These are phyloP conservation scores for Grosmannia serpens DNA, from an alignment of 2,329 filamentous ascomycete species.

Conservation along the genomic window DNA sequence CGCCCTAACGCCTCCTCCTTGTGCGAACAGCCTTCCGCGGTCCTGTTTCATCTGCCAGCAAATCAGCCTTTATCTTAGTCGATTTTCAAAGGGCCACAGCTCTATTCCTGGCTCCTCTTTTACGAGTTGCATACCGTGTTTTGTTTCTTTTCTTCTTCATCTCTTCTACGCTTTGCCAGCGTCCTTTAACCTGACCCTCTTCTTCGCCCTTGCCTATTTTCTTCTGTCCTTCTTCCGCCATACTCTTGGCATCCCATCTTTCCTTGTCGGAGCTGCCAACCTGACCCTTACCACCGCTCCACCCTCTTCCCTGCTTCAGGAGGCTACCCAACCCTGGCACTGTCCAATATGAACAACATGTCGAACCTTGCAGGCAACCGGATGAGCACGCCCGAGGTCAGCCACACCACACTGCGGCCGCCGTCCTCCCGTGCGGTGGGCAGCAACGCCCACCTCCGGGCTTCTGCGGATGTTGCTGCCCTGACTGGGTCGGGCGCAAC, in stretches of 20 bases:
- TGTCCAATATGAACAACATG: constrained; percentile 42
- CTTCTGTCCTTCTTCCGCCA: constrained; percentile 1
- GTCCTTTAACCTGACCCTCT: constrained; percentile 1
- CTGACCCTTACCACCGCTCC: background rate
- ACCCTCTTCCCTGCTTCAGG: background rate
- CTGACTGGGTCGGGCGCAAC: constrained; percentile 55
- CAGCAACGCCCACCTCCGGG: constrained; percentile 70
- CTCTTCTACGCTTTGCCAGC: constrained; percentile 5
- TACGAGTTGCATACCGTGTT: constrained; percentile 1
- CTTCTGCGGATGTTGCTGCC: constrained; percentile 90
- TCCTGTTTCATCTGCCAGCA: constrained; percentile 25
- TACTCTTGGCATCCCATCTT: background rate
- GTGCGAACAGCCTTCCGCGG: constrained; percentile 18
- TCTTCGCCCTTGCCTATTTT: constrained; percentile 1
- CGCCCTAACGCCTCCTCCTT: constrained; percentile 18
- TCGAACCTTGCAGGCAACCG: constrained; percentile 70
- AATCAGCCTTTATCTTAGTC: constrained; percentile 6
- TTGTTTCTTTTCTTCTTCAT: constrained; percentile 1
- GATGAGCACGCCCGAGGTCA: constrained; percentile 93
- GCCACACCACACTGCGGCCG: constrained; percentile 70
- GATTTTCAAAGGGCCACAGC: background rate
- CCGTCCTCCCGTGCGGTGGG: constrained; percentile 68
- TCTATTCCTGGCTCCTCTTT: background rate
- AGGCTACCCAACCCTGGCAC: background rate
- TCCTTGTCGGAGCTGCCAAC: background rate